Evolutionary conservation across 768 basidiomycete genomes (phyloP), one percentile per base, ranked within the genome.

Genomic region (Tricholoma hemisulphureum): DNA sequence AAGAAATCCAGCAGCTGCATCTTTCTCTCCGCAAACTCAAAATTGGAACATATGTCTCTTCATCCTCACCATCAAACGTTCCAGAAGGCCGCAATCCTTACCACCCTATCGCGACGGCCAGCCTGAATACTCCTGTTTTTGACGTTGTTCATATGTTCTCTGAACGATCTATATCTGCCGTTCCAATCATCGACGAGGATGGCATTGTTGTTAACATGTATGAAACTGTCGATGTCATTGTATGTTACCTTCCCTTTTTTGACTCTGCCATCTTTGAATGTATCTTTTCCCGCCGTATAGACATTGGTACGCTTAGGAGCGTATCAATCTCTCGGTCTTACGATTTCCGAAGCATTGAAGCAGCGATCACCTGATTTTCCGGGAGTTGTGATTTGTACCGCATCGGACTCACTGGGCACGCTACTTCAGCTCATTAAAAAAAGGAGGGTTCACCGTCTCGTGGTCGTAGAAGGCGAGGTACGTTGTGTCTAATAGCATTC

Each of bases 61-160:
- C 84, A 16, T 70, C 79, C 6, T 71, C 71, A 6, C 75, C 77
- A 14, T 67, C 74, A 14, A 81, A 82, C 37, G 69, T 72, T 7
- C 74, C 82, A 6, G 79, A 82, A 51, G 79, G 77, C 51, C 76
- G 82, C 39, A 88, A 89, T 57, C 91, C 89, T 1, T 98, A 87
- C 72, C 83, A 89, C 70, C 97, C 97, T 2, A 87, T 98, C 56
- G 90, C 92, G 5, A 97, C 95, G 0, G 96, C 96, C 10, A 95
- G 87, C 29, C 78, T 96, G 66, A 77, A 86, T 56, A 97, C 96
- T 0, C 89, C 91, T 26, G 97, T 99, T 2, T 98, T 97, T 65
- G 95, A 98, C 67, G 94, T 98, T 58, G 97, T 98, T 2, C 97
- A 99, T 68, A 94, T 96, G 89, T 98, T 98, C 71, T 96, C 93